These are phyloP conservation scores for Yamadazyma triangularis DNA, from an alignment of 1,139 yeast genomes.

Conservation along the genomic window DNA sequence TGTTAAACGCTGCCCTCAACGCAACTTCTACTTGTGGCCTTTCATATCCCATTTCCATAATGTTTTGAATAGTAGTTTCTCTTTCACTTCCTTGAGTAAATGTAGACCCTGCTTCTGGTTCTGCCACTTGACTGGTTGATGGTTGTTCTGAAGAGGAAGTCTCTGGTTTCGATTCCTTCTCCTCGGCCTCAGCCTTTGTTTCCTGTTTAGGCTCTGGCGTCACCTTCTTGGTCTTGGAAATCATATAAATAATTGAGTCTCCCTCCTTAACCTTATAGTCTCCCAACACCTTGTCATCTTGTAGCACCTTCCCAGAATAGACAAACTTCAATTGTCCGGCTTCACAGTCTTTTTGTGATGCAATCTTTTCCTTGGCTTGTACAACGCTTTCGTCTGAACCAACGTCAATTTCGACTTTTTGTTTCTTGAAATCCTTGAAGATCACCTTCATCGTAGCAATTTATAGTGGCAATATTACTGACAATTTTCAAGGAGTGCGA, in stretches of 20 bases:
- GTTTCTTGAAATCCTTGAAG: constrained; percentile 90
- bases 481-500: too few species aligned
- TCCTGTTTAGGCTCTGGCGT: constrained; percentile 12
- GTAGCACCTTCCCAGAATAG: constrained; percentile 86
- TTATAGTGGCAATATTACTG: constrained; percentile 1
- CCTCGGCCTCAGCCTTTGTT: constrained; percentile 6
- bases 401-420: constrained; percentile 75
- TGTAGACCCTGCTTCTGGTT: constrained; percentile 35
- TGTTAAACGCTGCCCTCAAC: constrained; percentile 90
- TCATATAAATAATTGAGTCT: constrained; percentile 91
- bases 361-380: constrained; percentile 70
- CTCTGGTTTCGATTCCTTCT: constrained; percentile 3
- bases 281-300: constrained; percentile 73
- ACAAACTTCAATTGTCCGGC: constrained; percentile 80
- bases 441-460: constrained; percentile 61
- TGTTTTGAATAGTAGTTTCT: constrained; percentile 67
- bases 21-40: constrained; percentile 87
- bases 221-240: constrained; percentile 49
- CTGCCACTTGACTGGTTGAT: constrained; percentile 17
- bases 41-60: constrained; percentile 96
- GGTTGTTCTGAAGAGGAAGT: constrained; percentile 7
- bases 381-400: constrained; percentile 66
- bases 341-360: constrained; percentile 64
- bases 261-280: constrained; percentile 78
- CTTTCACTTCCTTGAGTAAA: constrained; percentile 64